Percentiles rank a stretch among this genome's conserved stretches.
Evolutionary conservation across 1,284 basidiomycete genomes (phyloP).

Genomic region (Pyrrhoderma noxium): DNA sequence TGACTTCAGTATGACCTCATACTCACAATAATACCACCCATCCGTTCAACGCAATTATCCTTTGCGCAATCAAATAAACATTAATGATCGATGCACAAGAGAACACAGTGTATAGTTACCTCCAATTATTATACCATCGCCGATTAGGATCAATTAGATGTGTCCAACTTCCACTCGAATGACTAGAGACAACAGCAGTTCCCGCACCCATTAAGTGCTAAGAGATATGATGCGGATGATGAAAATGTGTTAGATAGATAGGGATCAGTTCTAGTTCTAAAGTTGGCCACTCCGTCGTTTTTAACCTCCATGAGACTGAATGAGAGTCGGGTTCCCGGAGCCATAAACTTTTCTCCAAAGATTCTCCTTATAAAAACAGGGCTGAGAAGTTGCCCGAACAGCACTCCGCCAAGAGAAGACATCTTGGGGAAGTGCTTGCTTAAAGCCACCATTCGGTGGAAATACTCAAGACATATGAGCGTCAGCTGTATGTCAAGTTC

Average conservation of each 20-base stretch:
- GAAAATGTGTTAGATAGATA: background rate
- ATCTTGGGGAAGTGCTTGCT: background rate
- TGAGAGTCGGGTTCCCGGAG: slow-evolving; percentile 2
- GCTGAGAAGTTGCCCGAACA: too few species aligned
- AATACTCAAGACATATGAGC: too few species aligned
- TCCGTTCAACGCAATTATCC: slow-evolving; percentile 53
- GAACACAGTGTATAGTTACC: slow-evolving; percentile 32
- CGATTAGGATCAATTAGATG: slow-evolving; percentile 57
- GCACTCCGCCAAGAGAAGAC: too few species aligned
- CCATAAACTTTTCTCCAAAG: slow-evolving; percentile 8
- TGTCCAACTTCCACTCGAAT: slow-evolving; percentile 33
- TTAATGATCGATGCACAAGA: background rate
- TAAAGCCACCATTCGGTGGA: too few species aligned
- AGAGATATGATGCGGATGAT: background rate
- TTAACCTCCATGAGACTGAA: background rate
- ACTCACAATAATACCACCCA: slow-evolving; percentile 64
- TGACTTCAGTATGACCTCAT: background rate
- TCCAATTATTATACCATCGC: slow-evolving; percentile 67
- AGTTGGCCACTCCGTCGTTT: background rate
- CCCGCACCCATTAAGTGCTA: slow-evolving; percentile 39
- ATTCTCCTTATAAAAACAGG: slow-evolving; percentile 3
- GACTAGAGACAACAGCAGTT: slow-evolving; percentile 32
- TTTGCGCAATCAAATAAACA: slow-evolving; percentile 23
- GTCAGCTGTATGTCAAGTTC: too few species aligned
- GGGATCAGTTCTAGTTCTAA: too few species aligned